These are phyloP conservation scores for Pythium graminicola DNA, from an alignment of 352 stramenopile genomes.

Conservation along the genomic window DNA sequence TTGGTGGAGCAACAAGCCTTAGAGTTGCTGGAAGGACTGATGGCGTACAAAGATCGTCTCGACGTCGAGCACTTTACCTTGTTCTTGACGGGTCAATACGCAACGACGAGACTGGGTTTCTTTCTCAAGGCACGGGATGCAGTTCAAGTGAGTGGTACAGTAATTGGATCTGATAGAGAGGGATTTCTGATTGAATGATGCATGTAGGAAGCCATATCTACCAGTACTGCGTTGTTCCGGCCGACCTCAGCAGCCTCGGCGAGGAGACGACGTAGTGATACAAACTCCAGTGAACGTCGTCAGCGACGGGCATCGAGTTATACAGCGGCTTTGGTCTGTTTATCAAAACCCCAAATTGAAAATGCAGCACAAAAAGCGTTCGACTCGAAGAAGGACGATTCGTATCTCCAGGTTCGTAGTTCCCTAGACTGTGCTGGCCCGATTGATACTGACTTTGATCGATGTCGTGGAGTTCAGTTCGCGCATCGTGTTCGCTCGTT, in stretches of 20 bases:
- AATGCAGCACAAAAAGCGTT: constrained; percentile 37
- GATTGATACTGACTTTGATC: background rate
- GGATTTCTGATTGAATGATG: background rate
- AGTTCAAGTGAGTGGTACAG: constrained; percentile 28
- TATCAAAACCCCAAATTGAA: constrained; percentile 46
- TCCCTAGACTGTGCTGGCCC: background rate
- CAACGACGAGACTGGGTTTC: constrained; percentile 40
- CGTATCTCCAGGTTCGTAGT: constrained; percentile 35
- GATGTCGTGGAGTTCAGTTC: constrained; percentile 8
- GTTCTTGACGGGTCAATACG: constrained; percentile 50
- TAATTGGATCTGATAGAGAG: background rate
- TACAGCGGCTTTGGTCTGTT: constrained; percentile 23
- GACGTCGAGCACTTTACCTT: constrained; percentile 56
- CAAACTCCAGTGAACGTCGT: background rate
- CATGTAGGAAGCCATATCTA: constrained; percentile 1
- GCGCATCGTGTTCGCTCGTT: constrained; percentile 13
- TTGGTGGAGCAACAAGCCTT: constrained; percentile 58
- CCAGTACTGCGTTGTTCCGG: constrained; percentile 2
- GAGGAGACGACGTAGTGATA: background rate
- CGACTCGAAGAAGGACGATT: constrained; percentile 38
- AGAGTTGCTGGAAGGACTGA: constrained; percentile 48
- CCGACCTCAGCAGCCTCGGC: constrained; percentile 15
- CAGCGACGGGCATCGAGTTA: background rate
- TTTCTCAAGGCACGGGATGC: constrained; percentile 43
- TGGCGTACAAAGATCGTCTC: constrained; percentile 24